Evolutionary conservation across 352 stramenopile genomes (phyloP), one percentile per base, ranked within the genome.

Genomic region (Globisporangium sylvaticum): DNA sequence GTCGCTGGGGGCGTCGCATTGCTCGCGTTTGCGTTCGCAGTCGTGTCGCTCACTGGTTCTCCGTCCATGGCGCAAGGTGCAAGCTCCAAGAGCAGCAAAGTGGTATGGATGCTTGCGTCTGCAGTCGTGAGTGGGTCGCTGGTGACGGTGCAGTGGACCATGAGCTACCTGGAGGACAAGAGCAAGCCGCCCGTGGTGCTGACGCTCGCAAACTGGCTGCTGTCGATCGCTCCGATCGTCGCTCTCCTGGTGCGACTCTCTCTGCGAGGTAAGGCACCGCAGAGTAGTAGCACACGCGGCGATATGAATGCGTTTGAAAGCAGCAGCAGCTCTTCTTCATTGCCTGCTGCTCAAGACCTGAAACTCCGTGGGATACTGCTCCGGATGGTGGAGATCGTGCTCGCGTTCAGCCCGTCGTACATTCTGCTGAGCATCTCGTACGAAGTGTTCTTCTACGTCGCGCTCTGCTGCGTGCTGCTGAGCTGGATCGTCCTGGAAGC

Each of bases 341-440:
- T 53, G 6, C 8, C 32, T 73, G 24, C 61, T 73, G 71, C 9
- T 70, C 68, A 34, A 6, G 7, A 32, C 8, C 4, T 25, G 14
- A 58, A 64, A 27, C 64, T 57, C 4, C 53, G 34, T 34, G 44
- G 14, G 8, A 44, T 68, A 44, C 34, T 80, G 14, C 63, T 58
- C 44, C 81, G 83, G 9, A 69, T 92, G 37, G 64, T 91, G 18
- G 73, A 83, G 29, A 70, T 94, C 48, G 74, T 89, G 60, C 57
- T 89, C 3, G 79, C 77, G 6, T 78, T 92, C 42, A 79, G 78
- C 4, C 85, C 85, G 18, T 75, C 81, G 2, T 95, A 83, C 55
- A 66, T 88, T 37, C 63, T 94, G 20, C 64, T 95, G n/a, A 93
- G 85, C 59, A 93, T 95, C 60, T 88, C 86, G 37, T 95, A 93